A percentile compares a stretch with the other conserved stretches of the same genome.
Conservation (phyloP, 805 yeast genomes). For the Ogataea glucozyma region DNA sequence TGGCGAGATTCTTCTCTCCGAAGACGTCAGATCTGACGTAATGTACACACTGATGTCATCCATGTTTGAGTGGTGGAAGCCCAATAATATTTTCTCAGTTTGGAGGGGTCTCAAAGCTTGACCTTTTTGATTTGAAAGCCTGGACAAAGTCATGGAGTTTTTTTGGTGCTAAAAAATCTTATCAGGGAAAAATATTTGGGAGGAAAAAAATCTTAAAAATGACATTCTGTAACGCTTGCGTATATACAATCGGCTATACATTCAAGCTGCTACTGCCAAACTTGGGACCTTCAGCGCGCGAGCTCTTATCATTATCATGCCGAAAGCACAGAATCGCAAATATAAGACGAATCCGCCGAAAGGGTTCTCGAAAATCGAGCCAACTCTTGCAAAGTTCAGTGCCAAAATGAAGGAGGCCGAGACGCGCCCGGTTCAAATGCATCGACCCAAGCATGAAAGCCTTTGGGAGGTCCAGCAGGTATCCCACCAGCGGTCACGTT, state of each 20-base stretch:
- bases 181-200: slow-evolving; percentile 3
- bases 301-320: no score
- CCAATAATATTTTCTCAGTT: background rate
- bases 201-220: background rate
- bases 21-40: slow-evolving; percentile 65
- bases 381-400: slow-evolving; percentile 62
- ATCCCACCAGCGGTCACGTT: slow-evolving; percentile 75
- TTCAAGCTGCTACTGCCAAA: no score
- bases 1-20: slow-evolving; percentile 66
- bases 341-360: slow-evolving; percentile 56
- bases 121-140: background rate
- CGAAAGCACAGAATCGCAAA: slow-evolving; percentile 10
- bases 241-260: no score
- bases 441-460: slow-evolving; percentile 54
- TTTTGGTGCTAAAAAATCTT: background rate
- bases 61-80: slow-evolving; percentile 1
- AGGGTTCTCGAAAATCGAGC: slow-evolving; percentile 69
- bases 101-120: background rate
- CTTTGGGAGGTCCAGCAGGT: slow-evolving; percentile 70
- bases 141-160: background rate
- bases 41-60: slow-evolving; percentile 42
- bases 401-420: slow-evolving; percentile 58
- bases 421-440: slow-evolving; percentile 37
- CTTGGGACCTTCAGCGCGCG: no score
- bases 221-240: no score